Evolutionary conservation across 306 rosid genomes (phyloP).

Genomic region (Potentilla sterilis): DNA sequence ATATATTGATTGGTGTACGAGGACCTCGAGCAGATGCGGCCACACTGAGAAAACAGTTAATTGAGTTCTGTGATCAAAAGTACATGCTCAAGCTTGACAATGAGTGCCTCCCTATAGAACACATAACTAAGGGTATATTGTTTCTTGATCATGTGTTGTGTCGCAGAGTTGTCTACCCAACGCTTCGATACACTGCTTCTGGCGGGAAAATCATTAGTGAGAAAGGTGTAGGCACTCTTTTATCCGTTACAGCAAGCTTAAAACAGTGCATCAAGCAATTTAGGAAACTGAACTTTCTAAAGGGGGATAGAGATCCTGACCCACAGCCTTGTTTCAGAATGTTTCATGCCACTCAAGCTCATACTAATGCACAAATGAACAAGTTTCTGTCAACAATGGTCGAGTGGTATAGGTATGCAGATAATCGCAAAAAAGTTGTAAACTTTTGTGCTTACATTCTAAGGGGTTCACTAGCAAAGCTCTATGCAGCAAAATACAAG

Average conservation of each 20-base stretch:
- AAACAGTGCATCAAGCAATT: constrained; percentile 90
- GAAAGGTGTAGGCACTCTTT: constrained; percentile 94
- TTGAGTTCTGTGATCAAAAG: constrained; percentile 91
- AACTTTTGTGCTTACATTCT: constrained; percentile 88
- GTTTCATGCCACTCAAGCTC: constrained; percentile 98
- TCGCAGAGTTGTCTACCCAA: constrained; percentile 90
- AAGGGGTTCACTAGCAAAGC: constrained; percentile 93
- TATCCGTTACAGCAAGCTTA: constrained; percentile 90
- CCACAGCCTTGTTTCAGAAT: constrained; percentile 97
- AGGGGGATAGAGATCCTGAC: constrained; percentile 95
- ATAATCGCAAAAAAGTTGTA: constrained; percentile 83
- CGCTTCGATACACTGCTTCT: constrained; percentile 89
- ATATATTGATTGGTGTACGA: constrained; percentile 78
- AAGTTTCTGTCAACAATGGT: constrained; percentile 85
- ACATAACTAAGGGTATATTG: constrained; percentile 95
- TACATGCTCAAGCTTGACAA: constrained; percentile 87
- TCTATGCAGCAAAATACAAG: constrained; percentile 97
- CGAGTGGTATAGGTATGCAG: constrained; percentile 96
- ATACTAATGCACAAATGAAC: constrained; percentile 97
- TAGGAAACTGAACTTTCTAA: constrained; percentile 77
- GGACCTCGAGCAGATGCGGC: constrained; percentile 94
- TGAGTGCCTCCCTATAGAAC: constrained; percentile 90
- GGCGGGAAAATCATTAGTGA: constrained; percentile 96
- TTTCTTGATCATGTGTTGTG: constrained; percentile 93
- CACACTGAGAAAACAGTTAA: constrained; percentile 73